phyloP scores from a whole-genome alignment of 192 early-diverging fungal species.

The Coemansia sp. region DNA sequence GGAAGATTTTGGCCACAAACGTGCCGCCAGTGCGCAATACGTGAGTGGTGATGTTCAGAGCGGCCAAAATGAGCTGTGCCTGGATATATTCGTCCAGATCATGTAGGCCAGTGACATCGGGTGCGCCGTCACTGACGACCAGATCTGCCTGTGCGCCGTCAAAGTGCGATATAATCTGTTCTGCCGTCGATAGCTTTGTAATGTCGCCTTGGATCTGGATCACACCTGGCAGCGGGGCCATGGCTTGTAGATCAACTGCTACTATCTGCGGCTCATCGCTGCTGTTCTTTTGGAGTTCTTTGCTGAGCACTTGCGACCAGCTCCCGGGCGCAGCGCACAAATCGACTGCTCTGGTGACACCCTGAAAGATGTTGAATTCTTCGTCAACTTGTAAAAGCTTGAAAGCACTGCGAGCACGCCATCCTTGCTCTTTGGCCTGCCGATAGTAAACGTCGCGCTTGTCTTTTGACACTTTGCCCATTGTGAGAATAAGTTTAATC shows the following conservation, averaged over 20 bases:
- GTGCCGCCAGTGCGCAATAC: constrained; percentile 87
- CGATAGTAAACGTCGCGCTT: constrained; percentile 98
- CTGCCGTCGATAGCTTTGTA: constrained; percentile 90
- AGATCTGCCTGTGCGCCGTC: constrained; percentile 87
- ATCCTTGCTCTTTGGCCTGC: constrained; percentile 96
- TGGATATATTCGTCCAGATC: constrained; percentile 99
- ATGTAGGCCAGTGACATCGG: constrained; percentile 96
- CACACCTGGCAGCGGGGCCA: constrained; percentile 94
- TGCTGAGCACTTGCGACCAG: constrained; percentile 93
- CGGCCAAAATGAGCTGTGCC: constrained; percentile 91
- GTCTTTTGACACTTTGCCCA: constrained; percentile 90
- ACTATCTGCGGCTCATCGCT: constrained; percentile 77
- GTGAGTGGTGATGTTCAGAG: constrained; percentile 96
- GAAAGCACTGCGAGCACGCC: constrained; percentile 96
- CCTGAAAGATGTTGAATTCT: constrained; percentile 88
- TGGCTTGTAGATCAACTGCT: constrained; percentile 94
- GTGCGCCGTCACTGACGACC: constrained; percentile 95
- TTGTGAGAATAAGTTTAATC: constrained; percentile 13
- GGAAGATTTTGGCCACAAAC: constrained; percentile 98
- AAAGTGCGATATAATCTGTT: constrained; percentile 89
- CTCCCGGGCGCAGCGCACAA: constrained; percentile 97
- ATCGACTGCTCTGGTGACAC: constrained; percentile 90
- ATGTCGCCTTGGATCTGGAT: constrained; percentile 97
- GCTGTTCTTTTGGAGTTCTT: constrained; percentile 61
- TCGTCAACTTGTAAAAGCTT: constrained; percentile 97